These are phyloP conservation scores for Arthrobotrys sinensis DNA, from an alignment of 2,329 filamentous ascomycete species.

Conservation along the genomic window DNA sequence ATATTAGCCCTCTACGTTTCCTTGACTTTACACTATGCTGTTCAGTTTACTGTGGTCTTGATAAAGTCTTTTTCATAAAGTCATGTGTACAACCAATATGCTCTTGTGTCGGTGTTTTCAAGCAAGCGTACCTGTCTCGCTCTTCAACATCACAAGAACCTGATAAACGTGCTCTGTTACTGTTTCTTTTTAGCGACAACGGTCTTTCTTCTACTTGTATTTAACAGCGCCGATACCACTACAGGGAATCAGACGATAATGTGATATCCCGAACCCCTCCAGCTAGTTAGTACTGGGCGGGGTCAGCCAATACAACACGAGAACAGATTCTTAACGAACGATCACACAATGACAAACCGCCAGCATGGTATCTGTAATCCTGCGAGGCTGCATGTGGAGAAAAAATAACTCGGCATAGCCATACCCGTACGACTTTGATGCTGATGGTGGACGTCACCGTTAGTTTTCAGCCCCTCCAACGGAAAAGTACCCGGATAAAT, in stretches of 20 bases:
- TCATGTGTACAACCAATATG: constrained; percentile 33
- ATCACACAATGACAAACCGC: not conserved
- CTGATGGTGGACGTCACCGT: constrained; percentile 1
- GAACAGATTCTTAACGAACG: not conserved
- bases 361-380: not conserved
- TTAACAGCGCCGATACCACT: constrained; percentile 25
- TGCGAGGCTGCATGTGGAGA: not conserved
- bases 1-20: constrained; percentile 42
- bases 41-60: constrained; percentile 17
- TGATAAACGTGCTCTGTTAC: constrained; percentile 13
- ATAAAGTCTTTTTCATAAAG: constrained; percentile 17
- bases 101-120: constrained; percentile 10
- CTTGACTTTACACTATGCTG: constrained; percentile 2
- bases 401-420: not conserved
- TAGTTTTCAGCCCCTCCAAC: not conserved
- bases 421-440: not conserved
- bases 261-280: not conserved
- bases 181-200: constrained; percentile 15
- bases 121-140: constrained; percentile 23
- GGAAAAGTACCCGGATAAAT: constrained; percentile 1
- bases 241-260: constrained; percentile 18
- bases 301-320: not conserved
- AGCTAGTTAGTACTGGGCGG: not conserved
- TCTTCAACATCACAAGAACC: constrained; percentile 9
- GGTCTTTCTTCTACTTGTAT: constrained; percentile 12